Percentiles rank a stretch among this genome's conserved stretches.
phyloP scores from a whole-genome alignment of 2,329 filamentous ascomycete genomes.

The Fusarium coicis region DNA sequence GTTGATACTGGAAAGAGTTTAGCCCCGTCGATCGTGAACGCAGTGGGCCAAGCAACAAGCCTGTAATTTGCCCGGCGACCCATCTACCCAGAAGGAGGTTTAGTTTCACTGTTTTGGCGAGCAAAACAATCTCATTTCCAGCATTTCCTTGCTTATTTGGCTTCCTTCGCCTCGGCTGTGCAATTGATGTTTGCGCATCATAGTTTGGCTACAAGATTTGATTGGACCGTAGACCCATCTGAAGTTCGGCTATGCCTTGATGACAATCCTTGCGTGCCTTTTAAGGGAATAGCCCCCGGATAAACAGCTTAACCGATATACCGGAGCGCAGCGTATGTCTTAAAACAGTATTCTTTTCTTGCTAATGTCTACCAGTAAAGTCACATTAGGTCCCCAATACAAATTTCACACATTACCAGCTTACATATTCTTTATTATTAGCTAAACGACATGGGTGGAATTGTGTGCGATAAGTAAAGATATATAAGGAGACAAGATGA shows the following conservation, averaged over 20 bases:
- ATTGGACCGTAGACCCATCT: neutral
- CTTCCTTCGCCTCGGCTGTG: neutral
- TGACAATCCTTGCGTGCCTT: neutral
- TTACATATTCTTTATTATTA: rapidly evolving
- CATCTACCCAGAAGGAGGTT: neutral
- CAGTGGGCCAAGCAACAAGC: neutral
- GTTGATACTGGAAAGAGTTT: neutral
- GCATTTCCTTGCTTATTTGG: neutral
- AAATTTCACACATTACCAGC: neutral
- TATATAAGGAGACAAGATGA: neutral
- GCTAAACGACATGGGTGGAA: neutral
- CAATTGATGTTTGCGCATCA: neutral
- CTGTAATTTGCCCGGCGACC: neutral
- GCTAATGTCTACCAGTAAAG: neutral
- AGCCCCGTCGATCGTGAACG: neutral
- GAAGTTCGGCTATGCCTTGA: neutral
- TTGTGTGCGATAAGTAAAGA: neutral
- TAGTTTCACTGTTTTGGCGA: neutral
- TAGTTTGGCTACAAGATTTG: neutral
- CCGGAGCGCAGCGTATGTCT: neutral
- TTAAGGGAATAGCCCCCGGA: neutral
- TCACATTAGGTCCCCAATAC: rapidly evolving
- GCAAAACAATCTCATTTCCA: neutral
- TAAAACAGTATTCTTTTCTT: neutral
- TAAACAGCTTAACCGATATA: neutral